Evolutionary conservation across 2,329 filamentous ascomycete species (phyloP).

Genomic region (Hymenoscyphus albidus): DNA sequence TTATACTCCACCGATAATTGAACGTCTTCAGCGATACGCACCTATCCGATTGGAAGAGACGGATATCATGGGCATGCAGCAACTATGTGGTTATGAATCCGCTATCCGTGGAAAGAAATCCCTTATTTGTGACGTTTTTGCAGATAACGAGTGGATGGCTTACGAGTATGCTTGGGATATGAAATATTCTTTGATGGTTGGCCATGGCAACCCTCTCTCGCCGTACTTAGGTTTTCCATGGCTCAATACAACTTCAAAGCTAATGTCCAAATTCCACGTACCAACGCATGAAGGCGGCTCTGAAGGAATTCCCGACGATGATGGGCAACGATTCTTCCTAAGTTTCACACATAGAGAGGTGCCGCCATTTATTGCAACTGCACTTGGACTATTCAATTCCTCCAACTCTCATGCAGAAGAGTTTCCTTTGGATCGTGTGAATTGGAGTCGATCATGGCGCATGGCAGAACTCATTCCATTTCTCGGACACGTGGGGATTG

Average conservation of each 20-base stretch:
- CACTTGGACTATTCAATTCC: conserved; percentile 68
- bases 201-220: conserved; percentile 57
- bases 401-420: conserved; percentile 57
- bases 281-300: conserved; percentile 12
- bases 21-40: conserved; percentile 50
- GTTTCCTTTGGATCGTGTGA: conserved; percentile 60
- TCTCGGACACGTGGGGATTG: conserved; percentile 62
- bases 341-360: conserved; percentile 68
- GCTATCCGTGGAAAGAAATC: conserved; percentile 58
- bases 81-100: conserved; percentile 62
- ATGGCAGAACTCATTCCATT: conserved; percentile 62
- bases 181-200: conserved; percentile 61
- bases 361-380: conserved; percentile 62
- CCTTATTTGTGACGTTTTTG: conserved; percentile 58
- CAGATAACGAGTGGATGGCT: conserved; percentile 59
- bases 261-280: conserved; percentile 39
- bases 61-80: conserved; percentile 63
- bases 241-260: conserved; percentile 56
- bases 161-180: conserved; percentile 64
- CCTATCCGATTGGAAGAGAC: conserved; percentile 59
- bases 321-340: conserved; percentile 57
- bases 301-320: conserved; percentile 23
- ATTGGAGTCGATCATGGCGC: conserved; percentile 60
- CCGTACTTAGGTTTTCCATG: conserved; percentile 62
- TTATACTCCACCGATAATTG: conserved; percentile 59